Evolutionary conservation across 2,329 filamentous ascomycete species (phyloP).

Genomic region (Metarhizium brunneum): DNA sequence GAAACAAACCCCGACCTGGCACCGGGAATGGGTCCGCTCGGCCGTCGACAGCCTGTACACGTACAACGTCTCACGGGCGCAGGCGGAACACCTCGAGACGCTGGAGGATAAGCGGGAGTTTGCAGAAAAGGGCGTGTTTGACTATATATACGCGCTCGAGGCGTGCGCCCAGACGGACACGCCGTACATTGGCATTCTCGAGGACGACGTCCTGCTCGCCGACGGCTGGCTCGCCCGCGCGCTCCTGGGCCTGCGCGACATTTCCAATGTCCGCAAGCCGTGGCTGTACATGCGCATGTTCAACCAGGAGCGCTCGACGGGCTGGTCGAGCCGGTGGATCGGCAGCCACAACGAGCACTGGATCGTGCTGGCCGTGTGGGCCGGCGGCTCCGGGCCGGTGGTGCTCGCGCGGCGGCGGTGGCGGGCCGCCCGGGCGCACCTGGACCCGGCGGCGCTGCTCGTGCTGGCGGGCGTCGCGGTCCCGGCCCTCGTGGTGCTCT

Average conservation of each 20-base stretch:
- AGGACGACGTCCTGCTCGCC: background rate
- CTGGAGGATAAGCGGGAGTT: background rate
- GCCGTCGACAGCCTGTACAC: background rate
- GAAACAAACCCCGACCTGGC: too few species aligned
- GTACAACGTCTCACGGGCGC: background rate
- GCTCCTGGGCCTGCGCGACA: background rate
- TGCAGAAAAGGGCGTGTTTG: background rate
- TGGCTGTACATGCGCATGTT: background rate
- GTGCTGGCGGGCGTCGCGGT: background rate
- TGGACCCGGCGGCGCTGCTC: background rate
- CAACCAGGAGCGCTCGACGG: background rate
- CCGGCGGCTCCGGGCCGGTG: background rate
- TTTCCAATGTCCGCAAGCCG: background rate
- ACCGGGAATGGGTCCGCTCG: too few species aligned
- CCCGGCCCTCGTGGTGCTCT: background rate
- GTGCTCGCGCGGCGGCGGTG: background rate
- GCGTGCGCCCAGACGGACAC: background rate
- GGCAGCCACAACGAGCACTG: background rate
- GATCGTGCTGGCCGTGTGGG: background rate
- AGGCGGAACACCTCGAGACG: background rate
- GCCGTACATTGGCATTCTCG: background rate
- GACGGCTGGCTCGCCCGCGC: background rate
- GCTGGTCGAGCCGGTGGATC: background rate
- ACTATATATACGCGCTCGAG: background rate
- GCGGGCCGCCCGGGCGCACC: background rate